Conservation (phyloP, 2,329 filamentous ascomycete genomes). For the Penicillium sp. region DNA sequence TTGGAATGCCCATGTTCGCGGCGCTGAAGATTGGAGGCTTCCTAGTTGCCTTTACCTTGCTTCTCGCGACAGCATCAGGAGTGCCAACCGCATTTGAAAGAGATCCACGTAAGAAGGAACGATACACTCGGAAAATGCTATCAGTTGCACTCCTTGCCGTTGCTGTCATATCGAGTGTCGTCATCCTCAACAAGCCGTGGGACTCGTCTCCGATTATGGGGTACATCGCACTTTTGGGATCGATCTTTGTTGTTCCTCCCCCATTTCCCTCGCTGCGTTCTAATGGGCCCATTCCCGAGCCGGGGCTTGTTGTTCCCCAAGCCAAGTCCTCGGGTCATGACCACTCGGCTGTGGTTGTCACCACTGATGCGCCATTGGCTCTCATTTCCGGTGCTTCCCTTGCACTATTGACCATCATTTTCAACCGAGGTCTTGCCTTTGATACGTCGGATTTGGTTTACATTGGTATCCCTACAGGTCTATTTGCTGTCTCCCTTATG, state of each 20-base stretch:
- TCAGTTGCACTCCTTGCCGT: constrained; percentile 28
- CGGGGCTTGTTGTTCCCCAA: constrained; percentile 24
- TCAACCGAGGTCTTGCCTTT: constrained; percentile 26
- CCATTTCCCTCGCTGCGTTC: constrained; percentile 39
- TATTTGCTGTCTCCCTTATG: constrained; percentile 32
- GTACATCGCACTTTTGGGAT: constrained; percentile 49
- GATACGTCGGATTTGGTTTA: constrained; percentile 25
- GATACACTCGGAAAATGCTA: constrained; percentile 30
- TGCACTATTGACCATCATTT: constrained; percentile 24
- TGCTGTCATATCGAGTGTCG: constrained; percentile 27
- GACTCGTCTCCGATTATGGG: constrained; percentile 47
- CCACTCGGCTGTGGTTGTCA: constrained; percentile 16
- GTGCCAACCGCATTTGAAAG: constrained; percentile 34
- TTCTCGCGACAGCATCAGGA: constrained; percentile 51
- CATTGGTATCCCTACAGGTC: constrained; percentile 22
- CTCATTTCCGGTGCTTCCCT: constrained; percentile 30
- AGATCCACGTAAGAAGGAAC: constrained; percentile 17
- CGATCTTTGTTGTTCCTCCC: constrained; percentile 52
- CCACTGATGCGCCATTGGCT: constrained; percentile 31
- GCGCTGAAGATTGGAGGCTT: constrained; percentile 57
- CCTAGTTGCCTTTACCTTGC: constrained; percentile 54
- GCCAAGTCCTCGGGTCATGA: constrained; percentile 11
- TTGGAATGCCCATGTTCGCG: constrained; percentile 59
- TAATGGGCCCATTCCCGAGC: constrained; percentile 21
- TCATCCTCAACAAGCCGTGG: constrained; percentile 34